Percentiles rank a stretch among this genome's conserved stretches.
These are phyloP conservation scores for Leptographium radiaticola DNA, from an alignment of 2,329 filamentous ascomycete genomes.

Conservation along the genomic window DNA sequence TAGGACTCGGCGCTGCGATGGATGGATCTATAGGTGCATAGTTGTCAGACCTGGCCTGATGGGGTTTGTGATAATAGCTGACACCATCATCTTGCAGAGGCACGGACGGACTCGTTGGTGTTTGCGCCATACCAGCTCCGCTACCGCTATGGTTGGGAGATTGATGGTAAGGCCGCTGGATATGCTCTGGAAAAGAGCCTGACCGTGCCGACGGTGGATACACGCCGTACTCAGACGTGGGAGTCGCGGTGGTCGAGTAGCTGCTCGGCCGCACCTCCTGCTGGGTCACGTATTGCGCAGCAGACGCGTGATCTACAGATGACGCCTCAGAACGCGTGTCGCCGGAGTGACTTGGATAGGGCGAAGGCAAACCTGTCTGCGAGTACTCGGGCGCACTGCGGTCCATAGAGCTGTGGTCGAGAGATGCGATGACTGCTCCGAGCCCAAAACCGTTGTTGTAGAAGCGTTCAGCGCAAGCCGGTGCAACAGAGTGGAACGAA, in stretches of 20 bases:
- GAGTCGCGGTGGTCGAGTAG: slow-evolving; percentile 68
- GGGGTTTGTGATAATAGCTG: slow-evolving; percentile 53
- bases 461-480: background rate
- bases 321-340: slow-evolving; percentile 73
- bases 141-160: slow-evolving; percentile 60
- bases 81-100: slow-evolving; percentile 74
- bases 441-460: background rate
- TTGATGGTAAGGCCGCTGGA: slow-evolving; percentile 73
- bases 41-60: slow-evolving; percentile 82
- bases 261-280: slow-evolving; percentile 58
- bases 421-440: slow-evolving; percentile 5
- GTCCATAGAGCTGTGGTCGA: slow-evolving; percentile 36
- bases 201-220: slow-evolving; percentile 66
- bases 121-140: slow-evolving; percentile 88
- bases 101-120: slow-evolving; percentile 92
- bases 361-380: slow-evolving; percentile 78
- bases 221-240: slow-evolving; percentile 77
- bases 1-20: slow-evolving; percentile 85
- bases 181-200: slow-evolving; percentile 75
- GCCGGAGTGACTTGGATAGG: slow-evolving; percentile 52
- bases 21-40: slow-evolving; percentile 98
- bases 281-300: slow-evolving; percentile 76
- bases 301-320: slow-evolving; percentile 81
- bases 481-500: background rate
- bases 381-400: slow-evolving; percentile 60